phyloP scores from a whole-genome alignment of 2,329 filamentous ascomycete genomes.

The Hansfordia pulvinata region DNA sequence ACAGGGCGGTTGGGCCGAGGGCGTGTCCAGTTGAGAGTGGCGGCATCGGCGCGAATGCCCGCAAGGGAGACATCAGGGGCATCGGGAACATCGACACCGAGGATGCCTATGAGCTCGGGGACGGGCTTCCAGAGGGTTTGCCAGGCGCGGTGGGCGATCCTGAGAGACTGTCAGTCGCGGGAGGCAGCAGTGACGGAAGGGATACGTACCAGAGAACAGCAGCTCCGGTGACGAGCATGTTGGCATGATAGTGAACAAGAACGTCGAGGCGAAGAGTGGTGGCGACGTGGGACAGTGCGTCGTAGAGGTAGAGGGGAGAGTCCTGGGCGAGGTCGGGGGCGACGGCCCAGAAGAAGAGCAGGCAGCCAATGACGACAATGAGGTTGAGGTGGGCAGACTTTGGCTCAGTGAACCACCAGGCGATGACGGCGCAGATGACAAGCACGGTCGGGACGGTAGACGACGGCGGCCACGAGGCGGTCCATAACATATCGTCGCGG shows the following conservation, averaged over 20 bases:
- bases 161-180: conserved; percentile 18
- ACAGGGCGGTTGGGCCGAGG: conserved; percentile 53
- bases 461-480: conserved; percentile 24
- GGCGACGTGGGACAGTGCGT: conserved; percentile 18
- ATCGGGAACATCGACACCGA: conserved; percentile 88
- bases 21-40: conserved; percentile 82
- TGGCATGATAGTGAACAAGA: conserved; percentile 33
- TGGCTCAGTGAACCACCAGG: conserved; percentile 30
- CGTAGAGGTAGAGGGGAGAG: conserved; percentile 20
- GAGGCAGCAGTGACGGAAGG: background rate
- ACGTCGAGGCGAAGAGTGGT: conserved; percentile 30
- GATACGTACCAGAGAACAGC: conserved; percentile 37
- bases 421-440: conserved; percentile 25
- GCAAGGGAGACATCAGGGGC: conserved; percentile 82
- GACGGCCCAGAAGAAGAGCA: conserved; percentile 26
- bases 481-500: conserved; percentile 35
- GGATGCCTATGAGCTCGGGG: conserved; percentile 76
- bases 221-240: conserved; percentile 39
- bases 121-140: conserved; percentile 85
- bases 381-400: conserved; percentile 27
- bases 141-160: conserved; percentile 75
- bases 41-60: conserved; percentile 74
- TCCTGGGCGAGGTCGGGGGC: conserved; percentile 24
- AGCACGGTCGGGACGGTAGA: conserved; percentile 28
- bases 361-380: conserved; percentile 23